Conservation (phyloP, 306 rosid species). For the Ziziphus jujuba region DNA sequence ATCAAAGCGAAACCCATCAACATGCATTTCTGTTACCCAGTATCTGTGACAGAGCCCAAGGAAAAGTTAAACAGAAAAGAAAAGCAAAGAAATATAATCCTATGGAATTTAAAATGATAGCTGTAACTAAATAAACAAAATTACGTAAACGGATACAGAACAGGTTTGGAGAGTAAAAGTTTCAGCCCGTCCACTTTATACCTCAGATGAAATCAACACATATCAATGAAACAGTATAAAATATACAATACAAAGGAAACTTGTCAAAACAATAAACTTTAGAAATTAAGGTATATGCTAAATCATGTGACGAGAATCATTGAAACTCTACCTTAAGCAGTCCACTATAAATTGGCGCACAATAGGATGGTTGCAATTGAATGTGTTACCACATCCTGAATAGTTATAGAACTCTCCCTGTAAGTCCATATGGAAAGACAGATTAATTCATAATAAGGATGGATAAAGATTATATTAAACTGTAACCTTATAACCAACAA, state of each 20-base stretch:
- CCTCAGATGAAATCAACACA: too few relatives aligned
- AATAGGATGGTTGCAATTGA: constrained; percentile 94
- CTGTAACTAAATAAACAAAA: constrained; percentile 17
- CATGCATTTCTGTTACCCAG: constrained; percentile 96
- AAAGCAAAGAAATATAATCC: constrained; percentile 28
- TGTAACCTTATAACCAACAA: constrained; percentile 13
- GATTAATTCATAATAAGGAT: constrained; percentile 21
- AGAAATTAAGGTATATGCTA: not conserved
- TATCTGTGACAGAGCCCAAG: constrained; percentile 50
- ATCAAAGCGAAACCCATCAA: constrained; percentile 99
- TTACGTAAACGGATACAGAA: constrained; percentile 9
- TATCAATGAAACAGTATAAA: too few relatives aligned
- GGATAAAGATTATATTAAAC: constrained; percentile 12
- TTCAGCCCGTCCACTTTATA: too few relatives aligned
- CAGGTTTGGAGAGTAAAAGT: constrained; percentile 9
- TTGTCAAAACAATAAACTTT: not conserved
- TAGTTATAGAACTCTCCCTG: constrained; percentile 98
- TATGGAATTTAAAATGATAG: constrained; percentile 8
- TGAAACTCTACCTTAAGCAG: constrained; percentile 70
- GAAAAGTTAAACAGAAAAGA: not conserved
- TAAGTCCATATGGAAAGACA: not conserved
- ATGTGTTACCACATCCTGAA: constrained; percentile 98
- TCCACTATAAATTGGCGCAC: constrained; percentile 85
- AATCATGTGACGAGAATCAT: not conserved
- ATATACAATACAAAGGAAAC: not conserved